Evolutionary conservation across 2,329 filamentous ascomycete species (phyloP), one percentile per base, ranked within the genome.

Genomic region (Atkinsonella hypoxylon): DNA sequence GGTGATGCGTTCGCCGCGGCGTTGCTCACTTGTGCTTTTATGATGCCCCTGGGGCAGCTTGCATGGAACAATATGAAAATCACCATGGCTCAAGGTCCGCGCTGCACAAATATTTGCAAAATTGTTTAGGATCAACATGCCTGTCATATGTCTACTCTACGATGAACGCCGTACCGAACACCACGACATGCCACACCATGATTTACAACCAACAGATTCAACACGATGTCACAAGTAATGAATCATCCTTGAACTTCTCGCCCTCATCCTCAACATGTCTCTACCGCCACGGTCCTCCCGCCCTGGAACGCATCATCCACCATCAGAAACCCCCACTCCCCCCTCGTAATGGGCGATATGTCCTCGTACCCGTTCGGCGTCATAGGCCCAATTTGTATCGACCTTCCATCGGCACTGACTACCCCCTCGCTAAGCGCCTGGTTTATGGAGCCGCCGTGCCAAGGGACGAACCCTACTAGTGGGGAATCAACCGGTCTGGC

Each of bases 311-410:
- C 67, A 30, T 71, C 68, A 3, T 74, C 73, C 40, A 70, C 67
- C 66, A 81, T 78, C 56, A 83, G 62, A 58, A 79, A 78, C 0
- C 78, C 76, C 80, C 80, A 83, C 63, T 83, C 80, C 5, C 77
- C 77, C 40, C 76, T 70, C 9, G 80, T 83, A 22, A 77, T 73
- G 6, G 80, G 80, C 47, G 78, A 81, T 50, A 83, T 78, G 58
- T 83, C 80, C 18, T 80, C 78, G 55, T 77, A 79, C 8, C 67
- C 73, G 55, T 81, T 79, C 1, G 78, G 79, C 51, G 79, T 82
- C 64, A 68, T 62, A 1, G 78, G 74, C 0, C 75, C 77, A 18
- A 72, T 55, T 45, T 52, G 60, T 50, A 51, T 44, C 2, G 58
- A 58, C 38, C 44, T 47, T 17, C 30, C 58, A 56, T 39, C 60